phyloP scores from a whole-genome alignment of 129 eudicot genomes.

The Centaurea solstitialis region DNA sequence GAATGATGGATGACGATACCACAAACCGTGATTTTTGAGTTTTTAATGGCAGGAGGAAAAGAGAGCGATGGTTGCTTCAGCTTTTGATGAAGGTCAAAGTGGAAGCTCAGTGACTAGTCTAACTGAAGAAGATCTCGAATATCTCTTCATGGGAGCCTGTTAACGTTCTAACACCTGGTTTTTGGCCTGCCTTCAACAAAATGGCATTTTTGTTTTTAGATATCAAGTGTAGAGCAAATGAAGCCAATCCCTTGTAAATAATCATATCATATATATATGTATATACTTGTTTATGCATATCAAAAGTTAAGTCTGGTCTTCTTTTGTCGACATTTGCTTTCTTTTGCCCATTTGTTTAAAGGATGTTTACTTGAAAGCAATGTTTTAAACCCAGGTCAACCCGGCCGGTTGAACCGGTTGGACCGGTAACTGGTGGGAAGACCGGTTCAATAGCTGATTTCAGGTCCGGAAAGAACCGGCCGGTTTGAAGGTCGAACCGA shows the following conservation, averaged over 20 bases:
- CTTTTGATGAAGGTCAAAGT: constrained; percentile 80
- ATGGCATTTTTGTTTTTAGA: neutral
- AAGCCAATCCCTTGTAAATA: neutral
- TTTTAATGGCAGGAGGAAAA: constrained; percentile 62
- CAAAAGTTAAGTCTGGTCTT: too few species aligned
- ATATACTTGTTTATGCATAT: neutral
- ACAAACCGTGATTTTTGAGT: neutral
- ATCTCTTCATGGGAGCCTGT: constrained; percentile 42
- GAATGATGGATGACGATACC: too few species aligned
- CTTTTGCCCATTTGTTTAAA: neutral
- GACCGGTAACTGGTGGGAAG: too few species aligned
- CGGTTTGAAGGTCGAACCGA: too few species aligned
- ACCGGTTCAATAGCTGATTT: too few species aligned
- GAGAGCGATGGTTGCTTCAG: constrained; percentile 87
- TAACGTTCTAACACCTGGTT: neutral
- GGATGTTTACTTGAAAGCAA: neutral
- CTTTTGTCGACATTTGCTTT: too few species aligned
- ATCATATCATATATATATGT: too few species aligned
- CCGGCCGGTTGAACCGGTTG: too few species aligned
- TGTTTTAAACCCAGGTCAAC: too few species aligned
- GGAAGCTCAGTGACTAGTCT: constrained; percentile 58
- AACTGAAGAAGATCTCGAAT: constrained; percentile 63
- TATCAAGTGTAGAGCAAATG: neutral
- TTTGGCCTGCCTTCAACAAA: neutral
- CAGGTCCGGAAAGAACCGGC: too few species aligned